Evolutionary conservation across 352 stramenopile species (phyloP), one percentile per base, ranked within the genome.

Genomic region (Phytophthora sp.): DNA sequence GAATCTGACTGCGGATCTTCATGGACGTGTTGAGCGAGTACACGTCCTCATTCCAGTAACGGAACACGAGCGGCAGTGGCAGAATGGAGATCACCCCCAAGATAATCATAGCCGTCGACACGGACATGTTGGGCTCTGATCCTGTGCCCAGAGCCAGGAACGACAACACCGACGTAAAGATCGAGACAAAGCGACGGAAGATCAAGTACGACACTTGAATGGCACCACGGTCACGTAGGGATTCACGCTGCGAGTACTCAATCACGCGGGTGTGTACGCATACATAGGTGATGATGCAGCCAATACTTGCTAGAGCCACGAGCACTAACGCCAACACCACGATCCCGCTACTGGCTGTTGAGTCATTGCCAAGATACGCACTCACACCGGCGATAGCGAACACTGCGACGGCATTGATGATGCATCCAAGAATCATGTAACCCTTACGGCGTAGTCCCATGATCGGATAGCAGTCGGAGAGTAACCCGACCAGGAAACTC

Each of bases 381-480:
- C 80, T 90, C 4, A 91, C 53, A 9, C 60, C 75, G 1, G 74
- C 84, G 46, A 93, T 86, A 26, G 72, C 52, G 27, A 91, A 80
- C 38, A 91, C 72, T 21, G 70, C 75, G n/a, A 82, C 66, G 26
- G 68, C 83, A 57, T 88, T 91, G 55, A 91, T 65, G 63, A 85
- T 66, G 42, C 73, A 83, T 5, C 94, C 94, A 30, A 95, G 57
- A 33, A 96, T 87, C 76, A 97, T 96, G 74, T 97, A 98, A 12
- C 87, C 84, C 74, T 97, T 97, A 44, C 91, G 82, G 20, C 88
- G 90, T 16, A 94, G 77, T 2, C 91, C 90, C 76, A 91, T 89
- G 74, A 98, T 94, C 30, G 94, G 92, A 62, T 96, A 93, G 49
- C 82, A 96, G 67, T 98, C 91, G 16, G 82, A 96, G 12, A 97